Evolutionary conservation across 257 asterid genomes (phyloP).

Genomic region (Thymus quinquecostatus): DNA sequence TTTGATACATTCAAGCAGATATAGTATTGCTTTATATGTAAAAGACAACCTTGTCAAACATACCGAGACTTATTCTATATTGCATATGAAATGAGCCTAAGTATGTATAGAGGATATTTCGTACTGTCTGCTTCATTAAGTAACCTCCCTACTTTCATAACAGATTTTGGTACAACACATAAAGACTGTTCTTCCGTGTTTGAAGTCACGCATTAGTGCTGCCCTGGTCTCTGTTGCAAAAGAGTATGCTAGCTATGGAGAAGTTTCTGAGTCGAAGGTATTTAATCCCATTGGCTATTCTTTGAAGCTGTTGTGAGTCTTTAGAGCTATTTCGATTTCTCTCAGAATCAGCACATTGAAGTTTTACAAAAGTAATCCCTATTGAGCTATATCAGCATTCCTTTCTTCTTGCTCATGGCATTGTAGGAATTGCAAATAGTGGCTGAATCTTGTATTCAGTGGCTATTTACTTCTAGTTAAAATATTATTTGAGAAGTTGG

Average conservation of each 20-base stretch:
- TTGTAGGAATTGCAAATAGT: constrained; percentile 9
- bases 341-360: constrained; percentile 16
- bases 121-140: constrained; percentile 18
- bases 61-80: no score
- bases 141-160: constrained; percentile 22
- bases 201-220: constrained; percentile 82
- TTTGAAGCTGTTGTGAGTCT: constrained; percentile 6
- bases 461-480: constrained; percentile 14
- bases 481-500: not conserved
- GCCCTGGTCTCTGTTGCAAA: constrained; percentile 80
- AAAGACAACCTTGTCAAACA: no score
- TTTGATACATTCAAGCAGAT: no score
- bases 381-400: constrained; percentile 18
- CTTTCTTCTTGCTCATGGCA: constrained; percentile 1
- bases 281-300: constrained; percentile 22
- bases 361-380: constrained; percentile 5
- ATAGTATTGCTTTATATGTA: no score
- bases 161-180: constrained; percentile 93
- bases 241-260: constrained; percentile 97
- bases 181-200: constrained; percentile 82
- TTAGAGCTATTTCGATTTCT: constrained; percentile 9
- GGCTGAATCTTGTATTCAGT: constrained; percentile 13
- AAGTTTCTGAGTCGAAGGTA: constrained; percentile 91
- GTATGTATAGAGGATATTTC: not conserved
- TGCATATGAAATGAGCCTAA: not conserved